Percentiles rank a stretch among this genome's conserved stretches.
phyloP scores from a whole-genome alignment of 1,284 basidiomycete species.

The Lignosus rhinocerotis region DNA sequence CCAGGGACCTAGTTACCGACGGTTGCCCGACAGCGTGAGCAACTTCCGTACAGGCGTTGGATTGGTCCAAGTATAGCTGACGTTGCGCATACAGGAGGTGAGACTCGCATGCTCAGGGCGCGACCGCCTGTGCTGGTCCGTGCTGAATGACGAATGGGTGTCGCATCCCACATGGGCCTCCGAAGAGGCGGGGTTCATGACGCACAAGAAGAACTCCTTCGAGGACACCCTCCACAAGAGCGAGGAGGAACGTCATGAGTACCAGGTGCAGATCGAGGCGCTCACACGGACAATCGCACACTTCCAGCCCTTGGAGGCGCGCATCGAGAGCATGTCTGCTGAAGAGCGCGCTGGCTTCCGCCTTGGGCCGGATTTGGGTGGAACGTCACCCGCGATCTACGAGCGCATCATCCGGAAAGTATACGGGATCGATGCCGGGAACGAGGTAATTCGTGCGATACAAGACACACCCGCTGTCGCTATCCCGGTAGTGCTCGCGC shows the following conservation, averaged over 20 bases:
- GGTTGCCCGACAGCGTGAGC: constrained; percentile 83
- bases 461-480: constrained; percentile 92
- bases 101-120: constrained; percentile 91
- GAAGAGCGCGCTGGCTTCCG: constrained; percentile 88
- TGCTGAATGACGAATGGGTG: constrained; percentile 96
- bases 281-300: constrained; percentile 90
- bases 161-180: constrained; percentile 98
- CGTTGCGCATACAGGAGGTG: constrained; percentile 64
- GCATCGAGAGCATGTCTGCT: constrained; percentile 87
- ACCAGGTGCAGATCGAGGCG: constrained; percentile 95
- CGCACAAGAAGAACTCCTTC: constrained; percentile 97
- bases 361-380: constrained; percentile 88
- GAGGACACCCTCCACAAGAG: constrained; percentile 96
- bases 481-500: constrained; percentile 88
- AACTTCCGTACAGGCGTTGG: background rate
- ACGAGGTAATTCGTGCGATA: constrained; percentile 87
- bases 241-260: constrained; percentile 98
- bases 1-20: constrained; percentile 89
- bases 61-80: constrained; percentile 1
- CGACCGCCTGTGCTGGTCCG: constrained; percentile 93
- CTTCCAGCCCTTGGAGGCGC: constrained; percentile 85
- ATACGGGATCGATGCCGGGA: constrained; percentile 83
- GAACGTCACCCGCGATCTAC: constrained; percentile 87
- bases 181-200: constrained; percentile 91
- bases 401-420: constrained; percentile 94